phyloP scores from a whole-genome alignment of 768 basidiomycete genomes.

The Auricularia sp. region DNA sequence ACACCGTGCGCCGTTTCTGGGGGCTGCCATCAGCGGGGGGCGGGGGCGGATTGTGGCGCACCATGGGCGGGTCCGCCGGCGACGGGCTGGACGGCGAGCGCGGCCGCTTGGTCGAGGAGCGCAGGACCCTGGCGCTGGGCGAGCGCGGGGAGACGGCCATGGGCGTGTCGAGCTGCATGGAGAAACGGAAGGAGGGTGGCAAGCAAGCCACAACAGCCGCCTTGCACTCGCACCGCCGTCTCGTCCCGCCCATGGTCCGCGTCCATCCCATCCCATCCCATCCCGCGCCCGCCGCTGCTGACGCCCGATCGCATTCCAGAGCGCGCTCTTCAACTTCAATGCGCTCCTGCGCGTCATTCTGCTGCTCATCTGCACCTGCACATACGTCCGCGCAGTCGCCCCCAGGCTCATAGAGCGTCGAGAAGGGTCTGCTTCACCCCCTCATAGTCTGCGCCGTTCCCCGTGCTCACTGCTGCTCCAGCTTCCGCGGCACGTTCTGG shows the following conservation, averaged over 20 bases:
- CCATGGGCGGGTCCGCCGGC: neutral
- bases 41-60: neutral
- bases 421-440: conserved; percentile 45
- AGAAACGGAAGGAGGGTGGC: neutral
- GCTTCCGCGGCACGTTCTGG: conserved; percentile 87
- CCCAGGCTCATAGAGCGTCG: conserved; percentile 87
- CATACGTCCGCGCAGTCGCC: conserved; percentile 84
- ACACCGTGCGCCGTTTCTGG: neutral
- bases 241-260: neutral
- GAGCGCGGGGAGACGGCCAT: neutral
- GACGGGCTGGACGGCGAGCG: neutral
- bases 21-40: neutral
- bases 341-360: conserved; percentile 89
- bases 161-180: neutral
- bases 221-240: neutral
- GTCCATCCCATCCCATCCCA: neutral
- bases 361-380: conserved; percentile 92
- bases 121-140: neutral
- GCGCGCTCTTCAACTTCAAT: conserved; percentile 97
- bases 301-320: conserved; percentile 31
- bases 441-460: neutral
- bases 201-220: neutral
- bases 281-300: neutral
- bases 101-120: neutral
- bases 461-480: conserved; percentile 22